These are phyloP conservation scores for Debaryomyces fabryi DNA, from an alignment of 1,139 yeast genomes.

Conservation along the genomic window DNA sequence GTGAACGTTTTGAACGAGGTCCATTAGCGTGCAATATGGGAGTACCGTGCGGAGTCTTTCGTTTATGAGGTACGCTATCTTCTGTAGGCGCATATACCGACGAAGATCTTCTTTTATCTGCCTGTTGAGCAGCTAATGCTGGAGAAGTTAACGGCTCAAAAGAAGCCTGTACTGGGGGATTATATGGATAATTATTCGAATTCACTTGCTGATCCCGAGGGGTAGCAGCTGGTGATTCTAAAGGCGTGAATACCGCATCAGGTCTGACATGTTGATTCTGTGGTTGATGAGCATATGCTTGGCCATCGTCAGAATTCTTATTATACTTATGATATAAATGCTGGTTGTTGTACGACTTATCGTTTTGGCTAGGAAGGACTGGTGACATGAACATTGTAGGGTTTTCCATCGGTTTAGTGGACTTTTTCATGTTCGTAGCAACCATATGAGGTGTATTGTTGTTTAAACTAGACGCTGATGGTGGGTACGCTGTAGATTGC, in stretches of 20 bases:
- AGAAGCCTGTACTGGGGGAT: slow-evolving; percentile 36
- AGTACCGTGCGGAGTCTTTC: slow-evolving; percentile 54
- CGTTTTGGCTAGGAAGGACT: slow-evolving; percentile 48
- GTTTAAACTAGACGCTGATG: slow-evolving; percentile 21
- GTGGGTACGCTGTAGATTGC: slow-evolving; percentile 41
- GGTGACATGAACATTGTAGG: slow-evolving; percentile 36
- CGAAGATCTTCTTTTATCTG: slow-evolving; percentile 38
- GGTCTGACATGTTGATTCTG: slow-evolving; percentile 42
- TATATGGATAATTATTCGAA: slow-evolving; percentile 17
- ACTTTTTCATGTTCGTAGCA: slow-evolving; percentile 23
- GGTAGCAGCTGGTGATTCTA: slow-evolving; percentile 74
- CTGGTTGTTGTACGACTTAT: slow-evolving; percentile 45
- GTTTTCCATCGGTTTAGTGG: slow-evolving; percentile 8
- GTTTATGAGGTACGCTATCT: slow-evolving; percentile 27
- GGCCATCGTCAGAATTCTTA: slow-evolving; percentile 10
- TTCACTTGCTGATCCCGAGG: slow-evolving; percentile 53
- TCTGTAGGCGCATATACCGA: slow-evolving; percentile 37
- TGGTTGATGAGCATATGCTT: slow-evolving; percentile 17
- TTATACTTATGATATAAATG: slow-evolving; percentile 44
- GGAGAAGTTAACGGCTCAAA: slow-evolving; percentile 65
- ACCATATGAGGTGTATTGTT: slow-evolving; percentile 33
- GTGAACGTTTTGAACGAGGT: slow-evolving; percentile 21
- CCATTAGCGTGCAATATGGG: slow-evolving; percentile 40
- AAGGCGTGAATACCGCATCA: slow-evolving; percentile 66
- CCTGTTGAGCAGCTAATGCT: slow-evolving; percentile 53